Evolutionary conservation across 768 basidiomycete genomes (phyloP).

Genomic region (Neoboletus magnificus): DNA sequence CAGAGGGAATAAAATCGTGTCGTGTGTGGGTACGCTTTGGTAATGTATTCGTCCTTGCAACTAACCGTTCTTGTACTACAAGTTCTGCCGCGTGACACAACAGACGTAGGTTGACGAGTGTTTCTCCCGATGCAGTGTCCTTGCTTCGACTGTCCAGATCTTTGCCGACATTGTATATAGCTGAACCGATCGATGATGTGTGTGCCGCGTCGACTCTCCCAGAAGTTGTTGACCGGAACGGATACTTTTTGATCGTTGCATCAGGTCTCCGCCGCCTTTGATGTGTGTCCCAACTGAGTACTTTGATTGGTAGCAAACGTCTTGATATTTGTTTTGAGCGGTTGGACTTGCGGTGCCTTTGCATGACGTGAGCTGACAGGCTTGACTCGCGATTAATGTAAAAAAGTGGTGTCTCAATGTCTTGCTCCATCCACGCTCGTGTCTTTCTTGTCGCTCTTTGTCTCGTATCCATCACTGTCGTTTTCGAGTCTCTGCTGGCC

Average conservation of each 20-base stretch:
- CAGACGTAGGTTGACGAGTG: not conserved
- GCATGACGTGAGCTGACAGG: not conserved
- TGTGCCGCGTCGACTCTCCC: not conserved
- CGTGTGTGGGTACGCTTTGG: not conserved
- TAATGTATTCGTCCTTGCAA: not conserved
- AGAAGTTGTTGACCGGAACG: not conserved
- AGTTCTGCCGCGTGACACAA: not conserved
- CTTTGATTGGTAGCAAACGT: not conserved
- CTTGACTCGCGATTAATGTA: not conserved
- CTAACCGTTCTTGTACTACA: not conserved
- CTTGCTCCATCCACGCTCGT: constrained; percentile 3
- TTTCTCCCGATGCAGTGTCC: not conserved
- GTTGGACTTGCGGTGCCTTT: not conserved
- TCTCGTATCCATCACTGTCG: constrained; percentile 2
- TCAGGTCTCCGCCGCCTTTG: not conserved
- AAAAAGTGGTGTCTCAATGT: not conserved
- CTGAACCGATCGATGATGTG: not conserved
- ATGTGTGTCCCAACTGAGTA: not conserved
- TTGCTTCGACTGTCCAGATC: not conserved
- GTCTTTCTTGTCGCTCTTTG: constrained; percentile 18
- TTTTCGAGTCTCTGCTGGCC: constrained; percentile 10
- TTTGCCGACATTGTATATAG: not conserved
- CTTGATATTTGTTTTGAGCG: not conserved
- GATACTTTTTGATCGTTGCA: not conserved
- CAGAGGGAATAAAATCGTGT: accelerated